Conservation (phyloP, 176 grass and related monocot genomes). For the Hsuehochloa calcarea region DNA sequence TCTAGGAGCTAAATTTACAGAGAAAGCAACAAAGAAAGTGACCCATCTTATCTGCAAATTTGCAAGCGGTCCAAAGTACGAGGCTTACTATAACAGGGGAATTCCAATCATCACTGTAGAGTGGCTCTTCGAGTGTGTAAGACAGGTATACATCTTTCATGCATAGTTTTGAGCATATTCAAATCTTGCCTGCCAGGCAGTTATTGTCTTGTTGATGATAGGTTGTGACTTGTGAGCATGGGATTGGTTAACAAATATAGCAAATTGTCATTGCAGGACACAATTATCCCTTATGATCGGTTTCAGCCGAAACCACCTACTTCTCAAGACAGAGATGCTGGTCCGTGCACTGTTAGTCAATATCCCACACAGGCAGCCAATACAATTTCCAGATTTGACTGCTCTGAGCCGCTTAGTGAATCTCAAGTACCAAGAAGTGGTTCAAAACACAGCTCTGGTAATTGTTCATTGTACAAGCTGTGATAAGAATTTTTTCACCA, state of each 20-base stretch:
- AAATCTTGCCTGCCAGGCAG: not conserved
- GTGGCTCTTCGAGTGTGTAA: constrained; percentile 87
- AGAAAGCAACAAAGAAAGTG: constrained; percentile 53
- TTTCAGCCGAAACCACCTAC: constrained; percentile 61
- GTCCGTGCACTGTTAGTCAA: constrained; percentile 62
- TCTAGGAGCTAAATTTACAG: constrained; percentile 73
- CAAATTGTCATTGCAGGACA: constrained; percentile 52
- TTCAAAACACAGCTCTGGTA: constrained; percentile 57
- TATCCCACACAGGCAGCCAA: constrained; percentile 59
- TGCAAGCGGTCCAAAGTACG: constrained; percentile 66
- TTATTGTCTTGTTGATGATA: not conserved
- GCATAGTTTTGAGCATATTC: constrained; percentile 29
- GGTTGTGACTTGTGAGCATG: constrained; percentile 3
- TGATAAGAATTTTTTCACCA: constrained; percentile 9
- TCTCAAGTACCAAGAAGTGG: constrained; percentile 35
- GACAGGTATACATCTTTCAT: constrained; percentile 48
- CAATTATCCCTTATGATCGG: constrained; percentile 56
- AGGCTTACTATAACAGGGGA: constrained; percentile 51
- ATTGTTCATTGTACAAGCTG: not conserved
- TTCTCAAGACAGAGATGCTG: constrained; percentile 62
- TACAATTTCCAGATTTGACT: constrained; percentile 37
- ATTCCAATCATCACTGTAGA: constrained; percentile 64
- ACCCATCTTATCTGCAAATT: constrained; percentile 92
- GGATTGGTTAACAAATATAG: constrained; percentile 9
- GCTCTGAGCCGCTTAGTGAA: constrained; percentile 39